A percentile compares a stretch with the other conserved stretches of the same genome.
Evolutionary conservation across 2,329 filamentous ascomycete genomes (phyloP).

Genomic region (Colletotrichum coccodes): DNA sequence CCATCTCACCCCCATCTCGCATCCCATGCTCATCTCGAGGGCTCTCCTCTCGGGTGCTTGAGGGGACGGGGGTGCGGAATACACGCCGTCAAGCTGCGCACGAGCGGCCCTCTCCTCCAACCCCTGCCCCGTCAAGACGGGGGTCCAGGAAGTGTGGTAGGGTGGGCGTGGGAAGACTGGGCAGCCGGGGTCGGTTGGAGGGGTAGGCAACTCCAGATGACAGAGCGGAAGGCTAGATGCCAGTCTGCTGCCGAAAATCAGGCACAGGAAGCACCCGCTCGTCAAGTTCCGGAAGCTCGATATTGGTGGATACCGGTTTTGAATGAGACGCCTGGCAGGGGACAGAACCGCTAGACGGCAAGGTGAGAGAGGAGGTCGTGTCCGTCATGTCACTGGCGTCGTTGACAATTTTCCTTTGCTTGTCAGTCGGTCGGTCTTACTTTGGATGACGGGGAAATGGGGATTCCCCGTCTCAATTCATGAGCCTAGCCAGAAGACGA

Average conservation of each 20-base stretch:
- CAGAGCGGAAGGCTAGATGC: conserved; percentile 13
- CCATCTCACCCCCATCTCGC: conserved; percentile 31
- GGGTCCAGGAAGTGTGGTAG: conserved; percentile 20
- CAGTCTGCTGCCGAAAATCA: conserved; percentile 28
- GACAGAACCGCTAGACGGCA: background rate
- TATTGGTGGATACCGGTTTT: conserved; percentile 21
- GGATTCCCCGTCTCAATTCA: background rate
- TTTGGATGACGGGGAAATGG: background rate
- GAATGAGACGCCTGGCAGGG: conserved; percentile 12
- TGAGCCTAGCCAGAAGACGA: background rate
- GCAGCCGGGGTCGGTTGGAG: conserved; percentile 25
- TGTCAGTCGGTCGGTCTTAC: background rate
- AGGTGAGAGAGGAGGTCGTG: background rate
- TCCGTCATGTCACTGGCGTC: background rate
- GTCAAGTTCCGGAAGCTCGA: conserved; percentile 3
- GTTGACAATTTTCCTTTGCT: background rate
- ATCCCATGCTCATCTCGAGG: conserved; percentile 27
- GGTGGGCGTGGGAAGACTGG: conserved; percentile 21
- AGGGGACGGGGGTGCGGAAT: conserved; percentile 7
- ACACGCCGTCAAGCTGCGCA: conserved; percentile 19
- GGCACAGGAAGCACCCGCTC: conserved; percentile 17
- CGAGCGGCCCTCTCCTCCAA: conserved; percentile 17
- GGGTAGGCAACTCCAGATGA: conserved; percentile 25
- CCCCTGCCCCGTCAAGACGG: conserved; percentile 21
- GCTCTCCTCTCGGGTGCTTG: conserved; percentile 18